Evolutionary conservation across 768 basidiomycete species (phyloP).

Genomic region (Termitomyces sp.): DNA sequence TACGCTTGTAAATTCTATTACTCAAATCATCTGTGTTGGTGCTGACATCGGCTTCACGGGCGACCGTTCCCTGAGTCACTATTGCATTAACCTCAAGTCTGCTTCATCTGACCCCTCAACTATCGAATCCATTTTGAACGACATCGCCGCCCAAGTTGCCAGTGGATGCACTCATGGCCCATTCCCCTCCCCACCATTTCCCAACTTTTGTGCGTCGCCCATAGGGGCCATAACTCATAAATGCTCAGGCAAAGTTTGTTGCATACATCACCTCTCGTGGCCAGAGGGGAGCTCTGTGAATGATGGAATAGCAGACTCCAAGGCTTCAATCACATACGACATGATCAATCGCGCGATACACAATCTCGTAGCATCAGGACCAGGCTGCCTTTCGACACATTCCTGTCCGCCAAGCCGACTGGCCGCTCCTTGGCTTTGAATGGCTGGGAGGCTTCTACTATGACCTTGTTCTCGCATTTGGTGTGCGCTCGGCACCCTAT

Average conservation of each 20-base stretch:
- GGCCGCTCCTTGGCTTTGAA: background rate
- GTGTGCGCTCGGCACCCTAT: too few species aligned
- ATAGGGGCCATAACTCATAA: too few species aligned
- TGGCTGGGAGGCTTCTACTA: too few species aligned
- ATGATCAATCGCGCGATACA: background rate
- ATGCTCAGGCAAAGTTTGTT: too few species aligned
- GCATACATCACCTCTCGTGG: too few species aligned
- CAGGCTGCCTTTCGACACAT: background rate
- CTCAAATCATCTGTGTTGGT: background rate
- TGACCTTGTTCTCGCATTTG: too few species aligned
- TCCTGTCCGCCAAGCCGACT: background rate
- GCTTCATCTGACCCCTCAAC: background rate
- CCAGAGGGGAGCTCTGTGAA: too few species aligned
- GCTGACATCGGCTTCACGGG: background rate
- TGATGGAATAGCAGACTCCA: too few species aligned
- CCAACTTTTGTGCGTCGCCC: background rate
- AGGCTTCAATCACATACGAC: background rate
- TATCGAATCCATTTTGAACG: rapidly evolving
- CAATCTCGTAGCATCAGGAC: background rate
- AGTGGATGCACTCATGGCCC: background rate
- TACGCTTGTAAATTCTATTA: too few species aligned
- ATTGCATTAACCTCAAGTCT: background rate
- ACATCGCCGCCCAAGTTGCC: background rate
- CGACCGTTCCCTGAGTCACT: background rate
- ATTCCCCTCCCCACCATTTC: background rate